Evolutionary conservation across 2,329 filamentous ascomycete species (phyloP), one percentile per base, ranked within the genome.

Genomic region (Ascochyta fabae): DNA sequence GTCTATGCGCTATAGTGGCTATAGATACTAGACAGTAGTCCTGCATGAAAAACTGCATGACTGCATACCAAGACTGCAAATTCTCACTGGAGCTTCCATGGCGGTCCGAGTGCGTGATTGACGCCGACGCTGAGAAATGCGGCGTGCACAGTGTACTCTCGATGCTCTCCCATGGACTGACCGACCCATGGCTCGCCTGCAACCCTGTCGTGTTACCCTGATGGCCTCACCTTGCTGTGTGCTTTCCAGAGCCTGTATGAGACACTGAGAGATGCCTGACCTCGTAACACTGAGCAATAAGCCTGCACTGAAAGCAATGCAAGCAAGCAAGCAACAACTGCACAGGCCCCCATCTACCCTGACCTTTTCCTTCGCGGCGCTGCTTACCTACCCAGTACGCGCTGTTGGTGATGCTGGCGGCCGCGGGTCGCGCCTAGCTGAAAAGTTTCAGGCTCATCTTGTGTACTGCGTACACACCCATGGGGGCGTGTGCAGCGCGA

Each of bases 121-220:
- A 10, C 29, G 27, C 50, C 31, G 31, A 6, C 49, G 52, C 52
- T 55, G 52, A 55, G 46, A 49, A 55, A 49, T 55, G 51, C 46
- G 22, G 35, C 42, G 33, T 19, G 41, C 48, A 40, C 7, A 15
- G 33, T 19, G 41, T 41, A 40, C 7, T 10, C 4, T 8, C 24
- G 44, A 34, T 47, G 23, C 46, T 34, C 41, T 45, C 29, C 13
- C 29, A 26, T 26, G 19, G 19, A 19, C 19, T 19, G 19, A 19
- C 19, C 19, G 19, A 19, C 22, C 44, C 44, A 44, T 39, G 39
- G 15, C 46, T 55, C 52, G 53, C 46, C 46, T 50, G 47, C 47
- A 38, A 43, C 41, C 53, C 47, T 50, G 53, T 41, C 53, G 41
- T 50, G 41, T 41, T 38, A 46, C 47, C 53, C 13, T 47, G 42